Conservation (phyloP, 2,329 filamentous ascomycete genomes). For the Xylaria polymorpha region DNA sequence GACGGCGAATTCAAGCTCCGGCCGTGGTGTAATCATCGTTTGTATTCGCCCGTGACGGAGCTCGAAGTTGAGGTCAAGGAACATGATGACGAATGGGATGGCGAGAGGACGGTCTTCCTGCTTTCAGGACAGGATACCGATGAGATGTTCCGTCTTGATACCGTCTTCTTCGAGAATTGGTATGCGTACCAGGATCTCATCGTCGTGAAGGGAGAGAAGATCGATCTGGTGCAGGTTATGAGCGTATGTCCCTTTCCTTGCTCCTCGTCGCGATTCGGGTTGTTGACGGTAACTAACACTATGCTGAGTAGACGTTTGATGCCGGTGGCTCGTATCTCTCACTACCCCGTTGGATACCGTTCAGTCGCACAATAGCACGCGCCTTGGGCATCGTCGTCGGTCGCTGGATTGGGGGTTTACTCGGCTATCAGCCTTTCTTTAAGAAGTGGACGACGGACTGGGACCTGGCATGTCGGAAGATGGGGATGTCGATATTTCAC, state of each 20-base stretch:
- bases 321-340: constrained; percentile 54
- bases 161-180: constrained; percentile 52
- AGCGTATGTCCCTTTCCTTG: constrained; percentile 39
- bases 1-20: constrained; percentile 43
- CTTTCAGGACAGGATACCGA: constrained; percentile 46
- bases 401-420: constrained; percentile 53
- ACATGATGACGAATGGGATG: constrained; percentile 34
- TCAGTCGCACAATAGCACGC: constrained; percentile 46
- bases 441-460: constrained; percentile 54
- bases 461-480: constrained; percentile 51
- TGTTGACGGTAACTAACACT: constrained; percentile 1
- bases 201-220: constrained; percentile 43
- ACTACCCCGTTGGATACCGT: constrained; percentile 54
- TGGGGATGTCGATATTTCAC: constrained; percentile 49
- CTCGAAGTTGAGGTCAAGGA: constrained; percentile 2
- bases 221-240: constrained; percentile 46
- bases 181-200: constrained; percentile 51
- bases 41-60: constrained; percentile 43
- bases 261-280: background rate
- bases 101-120: constrained; percentile 42
- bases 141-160: constrained; percentile 48
- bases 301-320: constrained; percentile 52
- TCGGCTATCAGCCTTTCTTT: constrained; percentile 55
- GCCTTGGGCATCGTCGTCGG: constrained; percentile 51
- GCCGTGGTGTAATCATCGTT: constrained; percentile 45